Evolutionary conservation across 2,329 filamentous ascomycete genomes (phyloP).

Genomic region (Dryadomyces quercivorus): DNA sequence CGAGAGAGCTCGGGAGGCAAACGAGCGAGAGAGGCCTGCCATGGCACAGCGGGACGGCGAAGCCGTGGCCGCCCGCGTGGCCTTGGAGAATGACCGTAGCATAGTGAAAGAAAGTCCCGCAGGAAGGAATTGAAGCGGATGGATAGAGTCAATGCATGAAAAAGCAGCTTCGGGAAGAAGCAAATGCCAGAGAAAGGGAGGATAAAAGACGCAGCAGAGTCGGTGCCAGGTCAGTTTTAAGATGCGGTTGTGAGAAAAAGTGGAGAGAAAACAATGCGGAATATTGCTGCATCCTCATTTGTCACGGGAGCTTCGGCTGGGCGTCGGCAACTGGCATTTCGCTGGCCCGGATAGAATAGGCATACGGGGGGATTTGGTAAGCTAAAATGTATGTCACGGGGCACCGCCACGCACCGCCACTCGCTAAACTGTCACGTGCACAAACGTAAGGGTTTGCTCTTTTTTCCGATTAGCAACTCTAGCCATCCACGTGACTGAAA

Average conservation of each 20-base stretch:
- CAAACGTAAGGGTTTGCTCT: not conserved
- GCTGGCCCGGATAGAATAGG: not conserved
- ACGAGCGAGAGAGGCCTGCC: slow-evolving; percentile 2
- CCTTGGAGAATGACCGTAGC: slow-evolving; percentile 11
- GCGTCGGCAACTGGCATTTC: not conserved
- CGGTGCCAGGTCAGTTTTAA: not conserved
- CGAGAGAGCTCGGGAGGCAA: slow-evolving; percentile 17
- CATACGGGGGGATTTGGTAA: too few species aligned
- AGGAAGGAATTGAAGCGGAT: not conserved
- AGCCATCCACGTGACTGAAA: not conserved
- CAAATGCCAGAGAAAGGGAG: not conserved
- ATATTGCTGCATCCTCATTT: not conserved
- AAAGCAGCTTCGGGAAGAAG: not conserved
- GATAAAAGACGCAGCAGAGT: not conserved
- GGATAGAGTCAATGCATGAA: not conserved
- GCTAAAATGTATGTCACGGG: too few species aligned
- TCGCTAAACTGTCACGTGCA: too few species aligned
- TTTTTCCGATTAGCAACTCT: not conserved
- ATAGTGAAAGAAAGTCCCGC: slow-evolving; percentile 5
- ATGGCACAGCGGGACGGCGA: slow-evolving; percentile 5
- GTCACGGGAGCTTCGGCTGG: slow-evolving; percentile 1
- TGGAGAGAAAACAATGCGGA: not conserved
- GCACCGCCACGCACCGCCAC: not conserved
- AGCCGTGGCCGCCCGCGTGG: slow-evolving; percentile 7
- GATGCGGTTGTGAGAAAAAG: not conserved